Percentiles rank a stretch among this genome's conserved stretches.
These are phyloP conservation scores for Fraxinus xanthoxyloides DNA, from an alignment of 305 asterid species.

Conservation along the genomic window DNA sequence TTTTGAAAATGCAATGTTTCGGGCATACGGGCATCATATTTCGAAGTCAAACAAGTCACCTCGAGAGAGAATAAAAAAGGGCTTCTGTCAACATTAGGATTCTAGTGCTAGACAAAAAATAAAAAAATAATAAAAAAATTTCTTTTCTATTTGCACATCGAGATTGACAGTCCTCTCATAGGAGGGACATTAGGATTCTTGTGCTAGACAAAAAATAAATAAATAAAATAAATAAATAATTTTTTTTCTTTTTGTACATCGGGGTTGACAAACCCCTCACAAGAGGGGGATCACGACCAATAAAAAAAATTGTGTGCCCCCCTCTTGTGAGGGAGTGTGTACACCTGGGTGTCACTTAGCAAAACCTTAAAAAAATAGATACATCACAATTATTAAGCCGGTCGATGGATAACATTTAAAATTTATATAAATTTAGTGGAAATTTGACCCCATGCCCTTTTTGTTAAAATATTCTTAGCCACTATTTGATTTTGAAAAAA, in stretches of 20 bases:
- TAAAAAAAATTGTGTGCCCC: too few species aligned
- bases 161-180: too few species aligned
- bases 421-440: not conserved
- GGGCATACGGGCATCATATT: constrained; percentile 14
- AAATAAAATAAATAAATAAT: too few species aligned
- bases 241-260: too few species aligned
- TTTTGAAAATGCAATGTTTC: constrained; percentile 32
- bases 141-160: too few species aligned
- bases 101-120: not conserved
- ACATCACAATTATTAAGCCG: not conserved
- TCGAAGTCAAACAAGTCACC: constrained; percentile 20
- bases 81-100: not conserved
- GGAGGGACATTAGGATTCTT: too few species aligned
- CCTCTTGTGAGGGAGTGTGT: too few species aligned
- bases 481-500: not conserved
- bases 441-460: not conserved
- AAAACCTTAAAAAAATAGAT: too few species aligned
- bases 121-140: too few species aligned
- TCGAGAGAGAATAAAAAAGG: not conserved
- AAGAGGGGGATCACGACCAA: too few species aligned
- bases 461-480: not conserved
- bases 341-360: too few species aligned
- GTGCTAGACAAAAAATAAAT: not conserved
- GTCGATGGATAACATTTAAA: not conserved
- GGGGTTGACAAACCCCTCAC: too few species aligned